phyloP scores from a whole-genome alignment of 768 basidiomycete species.

The Serendipita sp. region DNA sequence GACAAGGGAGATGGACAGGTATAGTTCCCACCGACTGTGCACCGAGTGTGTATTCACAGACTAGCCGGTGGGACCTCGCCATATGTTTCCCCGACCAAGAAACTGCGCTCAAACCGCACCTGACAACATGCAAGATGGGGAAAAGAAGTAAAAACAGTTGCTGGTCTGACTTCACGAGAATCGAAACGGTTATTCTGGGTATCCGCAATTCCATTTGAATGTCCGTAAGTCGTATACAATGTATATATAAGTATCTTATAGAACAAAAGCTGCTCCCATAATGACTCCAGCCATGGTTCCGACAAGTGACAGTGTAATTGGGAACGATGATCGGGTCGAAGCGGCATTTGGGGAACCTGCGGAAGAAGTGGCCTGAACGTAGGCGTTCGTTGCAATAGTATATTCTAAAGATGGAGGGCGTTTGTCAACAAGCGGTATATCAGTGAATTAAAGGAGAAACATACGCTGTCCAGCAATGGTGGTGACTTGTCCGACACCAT shows the following conservation, averaged over 20 bases:
- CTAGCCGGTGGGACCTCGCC: not conserved
- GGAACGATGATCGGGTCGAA: not conserved
- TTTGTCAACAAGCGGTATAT: not conserved
- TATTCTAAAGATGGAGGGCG: not conserved
- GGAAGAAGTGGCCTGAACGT: not conserved
- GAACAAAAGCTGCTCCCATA: conserved; percentile 1
- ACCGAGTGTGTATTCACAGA: not conserved
- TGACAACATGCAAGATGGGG: too few species aligned
- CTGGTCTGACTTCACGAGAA: too few species aligned
- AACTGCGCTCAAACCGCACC: not conserved
- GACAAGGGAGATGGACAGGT: not conserved
- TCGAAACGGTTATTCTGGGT: not conserved
- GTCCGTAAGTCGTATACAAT: not conserved
- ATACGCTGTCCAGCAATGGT: not conserved
- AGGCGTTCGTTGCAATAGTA: not conserved
- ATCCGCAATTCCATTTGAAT: not conserved
- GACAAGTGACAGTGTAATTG: not conserved
- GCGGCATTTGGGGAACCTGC: not conserved
- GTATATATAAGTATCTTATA: not conserved
- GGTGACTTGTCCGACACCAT: not conserved
- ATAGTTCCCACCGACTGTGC: not conserved
- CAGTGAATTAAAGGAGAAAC: not conserved
- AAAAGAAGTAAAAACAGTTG: too few species aligned
- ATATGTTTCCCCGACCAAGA: not conserved
- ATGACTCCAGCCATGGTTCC: not conserved